Conservation (phyloP, 768 basidiomycete species). For the Leccinum subgranulosum region DNA sequence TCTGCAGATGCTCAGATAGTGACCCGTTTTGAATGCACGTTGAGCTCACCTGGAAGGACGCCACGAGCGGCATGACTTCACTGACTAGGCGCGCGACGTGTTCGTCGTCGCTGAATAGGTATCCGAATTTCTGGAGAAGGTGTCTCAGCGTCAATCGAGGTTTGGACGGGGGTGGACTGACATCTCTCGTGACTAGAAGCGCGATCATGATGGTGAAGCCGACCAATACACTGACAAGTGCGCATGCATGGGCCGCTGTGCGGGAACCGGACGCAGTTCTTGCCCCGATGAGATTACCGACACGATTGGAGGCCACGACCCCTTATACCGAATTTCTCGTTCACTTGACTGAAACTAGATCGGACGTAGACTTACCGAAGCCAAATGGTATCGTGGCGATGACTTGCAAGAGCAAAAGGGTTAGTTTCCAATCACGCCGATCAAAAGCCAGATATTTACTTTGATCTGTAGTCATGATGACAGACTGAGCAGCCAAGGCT, state of each 20-base stretch:
- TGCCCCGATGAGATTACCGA: slow-evolving; percentile 71
- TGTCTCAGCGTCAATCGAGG: not conserved
- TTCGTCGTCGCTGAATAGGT: slow-evolving; percentile 64
- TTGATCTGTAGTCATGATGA: slow-evolving; percentile 80
- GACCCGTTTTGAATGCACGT: not conserved
- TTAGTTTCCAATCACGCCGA: not conserved
- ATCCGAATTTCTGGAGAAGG: slow-evolving; percentile 50
- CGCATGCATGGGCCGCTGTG: slow-evolving; percentile 58
- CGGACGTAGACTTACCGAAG: slow-evolving; percentile 40
- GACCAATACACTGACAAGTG: slow-evolving; percentile 58
- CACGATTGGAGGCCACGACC: slow-evolving; percentile 67
- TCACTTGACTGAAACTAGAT: not conserved
- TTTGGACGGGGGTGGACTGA: slow-evolving; percentile 26
- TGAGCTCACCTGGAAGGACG: slow-evolving; percentile 46
- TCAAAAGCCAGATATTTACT: slow-evolving; percentile 35
- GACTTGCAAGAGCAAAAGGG: slow-evolving; percentile 35
- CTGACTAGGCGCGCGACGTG: slow-evolving; percentile 50
- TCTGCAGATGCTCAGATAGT: slow-evolving; percentile 24
- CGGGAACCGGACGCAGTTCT: slow-evolving; percentile 51
- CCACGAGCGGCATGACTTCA: slow-evolving; percentile 50
- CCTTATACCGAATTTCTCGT: slow-evolving; percentile 30
- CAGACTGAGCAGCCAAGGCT: slow-evolving; percentile 69
- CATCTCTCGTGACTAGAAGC: slow-evolving; percentile 56
- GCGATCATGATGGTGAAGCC: slow-evolving; percentile 57
- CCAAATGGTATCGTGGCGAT: slow-evolving; percentile 76